Evolutionary conservation across 257 asterid genomes (phyloP), one percentile per base, ranked within the genome.

Genomic region (Capsicum pubescens): DNA sequence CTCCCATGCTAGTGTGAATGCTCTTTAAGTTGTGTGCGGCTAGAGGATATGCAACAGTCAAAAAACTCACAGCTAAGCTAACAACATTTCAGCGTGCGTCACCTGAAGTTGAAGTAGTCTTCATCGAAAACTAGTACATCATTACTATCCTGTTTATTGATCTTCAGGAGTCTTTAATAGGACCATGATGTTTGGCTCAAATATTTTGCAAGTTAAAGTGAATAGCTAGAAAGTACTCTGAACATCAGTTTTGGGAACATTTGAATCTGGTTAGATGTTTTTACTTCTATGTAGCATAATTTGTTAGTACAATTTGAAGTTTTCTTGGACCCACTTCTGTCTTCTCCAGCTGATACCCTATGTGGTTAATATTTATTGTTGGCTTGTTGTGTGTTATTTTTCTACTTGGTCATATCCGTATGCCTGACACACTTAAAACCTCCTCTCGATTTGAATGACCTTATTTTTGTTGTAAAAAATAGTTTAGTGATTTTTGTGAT

Each of bases 91-190:
- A 48, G 7, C 16, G 42, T 74, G 61, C 61, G 21, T 74, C 81
- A 74, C 81, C 81, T 76, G 14, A 50, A 76, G 81, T 61, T 21
- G 78, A 69, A 48, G 81, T 76, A 9, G 42, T 32, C 63, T 76
- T 52, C 81, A 76, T 21, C 46, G 60, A 76, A 52, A 54, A 54
- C 81, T 76, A 76, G 61, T 50, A 52, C 81, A 52, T 21, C 21
- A 13, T 76, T 52, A 50, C 46, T 15, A 54, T 74, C 81, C 81
- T 52, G 61, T 74, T 74, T 74, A 21, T 6, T 52, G 81, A 74
- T 50, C 81, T 21, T 48, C 60, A 19, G 42, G 1, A 12, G 59
- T 48, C 59, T 72, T 72, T 68, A 68, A 68, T 68, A 44, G 42
- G n/a, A 19, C 61, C 7, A 7, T 50, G 60, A 74, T 50, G 44